These are phyloP conservation scores for Gaultheria prostrata DNA, from an alignment of 148 eudicot genomes.

Conservation along the genomic window DNA sequence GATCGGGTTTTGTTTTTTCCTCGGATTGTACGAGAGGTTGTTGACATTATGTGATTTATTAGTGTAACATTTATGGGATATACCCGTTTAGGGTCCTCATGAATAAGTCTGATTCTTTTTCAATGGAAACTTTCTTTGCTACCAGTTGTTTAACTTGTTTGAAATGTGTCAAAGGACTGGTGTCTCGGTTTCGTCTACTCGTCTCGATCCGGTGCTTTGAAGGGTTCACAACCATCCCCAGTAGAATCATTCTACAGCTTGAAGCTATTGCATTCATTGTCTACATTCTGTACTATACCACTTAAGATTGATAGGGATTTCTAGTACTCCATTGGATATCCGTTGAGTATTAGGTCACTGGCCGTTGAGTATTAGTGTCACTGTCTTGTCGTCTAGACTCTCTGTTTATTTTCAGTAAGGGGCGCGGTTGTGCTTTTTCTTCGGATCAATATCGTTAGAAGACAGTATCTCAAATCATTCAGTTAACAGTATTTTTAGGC, in stretches of 20 bases:
- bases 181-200: too few species aligned
- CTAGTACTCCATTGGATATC: neutral
- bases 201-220: neutral
- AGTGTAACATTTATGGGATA: slow-evolving; percentile 32
- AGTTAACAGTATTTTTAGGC: neutral
- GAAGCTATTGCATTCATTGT: neutral
- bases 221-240: neutral
- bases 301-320: neutral
- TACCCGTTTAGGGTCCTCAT: slow-evolving; percentile 25
- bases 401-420: neutral
- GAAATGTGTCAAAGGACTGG: too few species aligned
- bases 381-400: neutral
- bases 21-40: slow-evolving; percentile 24
- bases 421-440: neutral
- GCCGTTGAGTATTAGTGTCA: too few species aligned
- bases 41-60: slow-evolving; percentile 27
- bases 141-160: neutral
- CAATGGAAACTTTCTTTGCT: neutral
- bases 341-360: neutral
- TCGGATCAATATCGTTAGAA: neutral
- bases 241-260: neutral
- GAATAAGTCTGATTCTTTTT: slow-evolving; percentile 27
- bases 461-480: too few species aligned
- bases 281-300: neutral
- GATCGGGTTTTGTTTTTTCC: slow-evolving; percentile 5